Evolutionary conservation across 2,329 filamentous ascomycete genomes (phyloP).

Genomic region (Penicillium sp.): DNA sequence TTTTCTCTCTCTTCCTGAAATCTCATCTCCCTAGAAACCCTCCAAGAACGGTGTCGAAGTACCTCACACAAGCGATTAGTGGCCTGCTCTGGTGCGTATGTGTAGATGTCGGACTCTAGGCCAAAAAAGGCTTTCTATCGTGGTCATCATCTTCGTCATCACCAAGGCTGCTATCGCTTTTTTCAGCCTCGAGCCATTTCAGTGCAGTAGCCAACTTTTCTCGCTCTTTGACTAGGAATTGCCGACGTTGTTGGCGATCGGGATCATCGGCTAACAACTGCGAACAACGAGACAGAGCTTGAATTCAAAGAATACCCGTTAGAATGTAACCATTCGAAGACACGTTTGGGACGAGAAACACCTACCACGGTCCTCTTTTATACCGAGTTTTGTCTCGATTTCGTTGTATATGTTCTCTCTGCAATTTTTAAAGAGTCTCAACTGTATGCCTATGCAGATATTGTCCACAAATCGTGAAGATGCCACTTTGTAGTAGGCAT

Average conservation of each 20-base stretch:
- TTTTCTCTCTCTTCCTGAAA: background rate
- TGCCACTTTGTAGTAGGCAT: constrained; percentile 39
- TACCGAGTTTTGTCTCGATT: constrained; percentile 28
- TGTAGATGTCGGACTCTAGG: background rate
- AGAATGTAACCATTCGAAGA: background rate
- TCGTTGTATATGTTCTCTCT: constrained; percentile 26
- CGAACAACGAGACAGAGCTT: constrained; percentile 32
- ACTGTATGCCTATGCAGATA: constrained; percentile 34
- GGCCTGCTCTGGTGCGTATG: background rate
- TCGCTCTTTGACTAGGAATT: constrained; percentile 27
- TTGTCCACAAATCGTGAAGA: constrained; percentile 37
- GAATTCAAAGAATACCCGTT: background rate
- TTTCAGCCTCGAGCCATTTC: constrained; percentile 23
- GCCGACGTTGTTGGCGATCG: constrained; percentile 30
- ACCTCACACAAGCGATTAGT: background rate
- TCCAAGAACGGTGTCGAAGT: background rate
- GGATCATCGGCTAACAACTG: constrained; percentile 37
- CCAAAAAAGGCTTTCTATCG: background rate
- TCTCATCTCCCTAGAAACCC: background rate
- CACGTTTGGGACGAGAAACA: background rate
- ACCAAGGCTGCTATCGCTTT: background rate
- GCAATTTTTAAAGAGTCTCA: constrained; percentile 34
- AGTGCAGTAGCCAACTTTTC: constrained; percentile 33
- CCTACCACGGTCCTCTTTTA: constrained; percentile 30
- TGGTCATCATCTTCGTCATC: background rate